Evolutionary conservation across 176 grass and related monocot species (phyloP), one percentile per base, ranked within the genome.

Genomic region (Puya raimondii): DNA sequence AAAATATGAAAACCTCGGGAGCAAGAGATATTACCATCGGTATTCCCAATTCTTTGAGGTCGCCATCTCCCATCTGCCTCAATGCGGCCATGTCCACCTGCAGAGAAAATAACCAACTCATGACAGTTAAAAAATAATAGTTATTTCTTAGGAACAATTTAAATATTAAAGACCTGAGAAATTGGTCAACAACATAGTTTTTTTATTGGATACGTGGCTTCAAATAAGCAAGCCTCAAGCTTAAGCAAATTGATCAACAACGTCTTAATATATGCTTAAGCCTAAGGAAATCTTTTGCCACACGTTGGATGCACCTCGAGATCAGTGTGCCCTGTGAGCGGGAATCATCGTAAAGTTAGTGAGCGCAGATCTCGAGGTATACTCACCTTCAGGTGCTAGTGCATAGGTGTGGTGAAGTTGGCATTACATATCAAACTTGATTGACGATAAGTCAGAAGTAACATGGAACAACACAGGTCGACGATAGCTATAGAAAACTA

Each of bases 21-120:
- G 61, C 14, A 11, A 47, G 53, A 58, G 2, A 78, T 50, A 67
- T 75, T 92, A 96, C 92, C 92, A 96, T 96, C 23, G 92, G 92
- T 53, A 96, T 85, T 47, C 92, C 92, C 79, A 96, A 79, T 68
- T 96, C 92, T 77, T 96, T 96, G 22, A 96, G 92, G 64, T 96
- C 92, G 1, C 64, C 73, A 26, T 96, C 92, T 78, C 82, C 82
- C 92, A 96, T 96, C 81, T 96, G 88, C 77, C 65, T 85, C 81
- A 96, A 76, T 65, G 88, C 86, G 72, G 79, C 64, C 81, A 91
- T 96, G 77, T 96, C 92, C 63, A 96, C 88, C 92, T 96, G 78
- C 47, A 78, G 72, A 68, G 18, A 78, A 76, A 48, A 65, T 72
- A 81, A 80, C 15, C 13, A 71, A 10, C 18, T 27, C 69, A 71